These are phyloP conservation scores for Digitaria exilis DNA, from an alignment of 202 grass and related monocot species.

Conservation along the genomic window DNA sequence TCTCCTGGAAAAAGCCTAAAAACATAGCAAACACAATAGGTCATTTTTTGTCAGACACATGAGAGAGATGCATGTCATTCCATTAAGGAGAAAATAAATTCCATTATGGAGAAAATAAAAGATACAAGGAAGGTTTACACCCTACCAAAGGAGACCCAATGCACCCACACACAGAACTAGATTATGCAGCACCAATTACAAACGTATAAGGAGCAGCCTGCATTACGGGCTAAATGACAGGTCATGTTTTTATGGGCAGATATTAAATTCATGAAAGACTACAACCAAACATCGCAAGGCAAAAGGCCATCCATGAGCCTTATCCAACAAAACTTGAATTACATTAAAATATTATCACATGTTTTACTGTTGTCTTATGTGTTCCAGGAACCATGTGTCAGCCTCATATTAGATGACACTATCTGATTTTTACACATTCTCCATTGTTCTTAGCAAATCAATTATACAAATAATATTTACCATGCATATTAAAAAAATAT, in stretches of 20 bases:
- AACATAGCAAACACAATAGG: conserved; percentile 33
- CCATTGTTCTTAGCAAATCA: not conserved
- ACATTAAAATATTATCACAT: conserved; percentile 12
- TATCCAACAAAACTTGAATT: conserved; percentile 15
- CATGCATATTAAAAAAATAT: not conserved
- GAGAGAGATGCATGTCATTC: too few relatives aligned
- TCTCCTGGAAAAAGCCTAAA: conserved; percentile 89
- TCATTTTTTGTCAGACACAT: not conserved
- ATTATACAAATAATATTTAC: not conserved
- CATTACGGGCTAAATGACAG: not conserved
- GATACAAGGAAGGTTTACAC: too few relatives aligned
- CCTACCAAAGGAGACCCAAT: too few relatives aligned
- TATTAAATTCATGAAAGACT: conserved; percentile 14
- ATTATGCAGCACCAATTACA: too few relatives aligned
- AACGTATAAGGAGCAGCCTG: too few relatives aligned
- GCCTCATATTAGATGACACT: not conserved
- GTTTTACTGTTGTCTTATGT: not conserved
- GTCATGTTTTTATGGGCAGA: not conserved
- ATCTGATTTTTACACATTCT: not conserved
- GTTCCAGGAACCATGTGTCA: not conserved
- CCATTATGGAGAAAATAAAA: too few relatives aligned
- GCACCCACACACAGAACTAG: too few relatives aligned
- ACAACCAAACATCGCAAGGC: not conserved
- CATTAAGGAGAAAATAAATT: too few relatives aligned
- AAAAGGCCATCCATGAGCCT: conserved; percentile 5